Evolutionary conservation across 352 stramenopile genomes (phyloP).

Genomic region (Albugo candida): DNA sequence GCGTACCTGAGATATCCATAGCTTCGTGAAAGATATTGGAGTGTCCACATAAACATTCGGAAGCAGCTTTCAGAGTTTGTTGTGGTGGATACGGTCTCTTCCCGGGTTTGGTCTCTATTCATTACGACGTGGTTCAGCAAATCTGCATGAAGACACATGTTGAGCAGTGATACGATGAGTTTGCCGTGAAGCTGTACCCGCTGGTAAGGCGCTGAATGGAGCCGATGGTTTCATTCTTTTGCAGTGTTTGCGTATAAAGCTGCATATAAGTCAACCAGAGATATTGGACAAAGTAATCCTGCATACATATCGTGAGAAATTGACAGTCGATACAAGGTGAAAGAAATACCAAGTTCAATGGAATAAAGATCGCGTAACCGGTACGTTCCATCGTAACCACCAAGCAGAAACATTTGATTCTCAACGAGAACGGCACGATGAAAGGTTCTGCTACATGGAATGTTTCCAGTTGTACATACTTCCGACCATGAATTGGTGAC

Average conservation of each 20-base stretch:
- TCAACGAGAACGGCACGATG: conserved; percentile 58
- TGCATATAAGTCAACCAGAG: conserved; percentile 48
- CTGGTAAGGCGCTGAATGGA: conserved; percentile 56
- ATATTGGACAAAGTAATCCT: conserved; percentile 43
- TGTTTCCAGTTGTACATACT: conserved; percentile 58
- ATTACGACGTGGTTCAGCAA: conserved; percentile 63
- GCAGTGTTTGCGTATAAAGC: conserved; percentile 48
- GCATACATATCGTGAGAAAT: too few relatives aligned
- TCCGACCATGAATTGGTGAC: conserved; percentile 70
- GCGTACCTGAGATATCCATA: conserved; percentile 54
- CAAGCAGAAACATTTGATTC: conserved; percentile 73
- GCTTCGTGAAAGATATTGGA: conserved; percentile 56
- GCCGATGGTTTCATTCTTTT: conserved; percentile 37
- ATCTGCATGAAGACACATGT: conserved; percentile 18
- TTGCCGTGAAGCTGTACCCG: too few relatives aligned
- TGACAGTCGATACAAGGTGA: too few relatives aligned
- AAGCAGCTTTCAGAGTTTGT: conserved; percentile 5
- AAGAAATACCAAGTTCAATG: conserved; percentile 40
- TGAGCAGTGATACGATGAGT: too few relatives aligned
- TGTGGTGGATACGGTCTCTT: conserved; percentile 13
- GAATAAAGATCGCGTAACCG: conserved; percentile 70
- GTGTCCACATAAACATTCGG: conserved; percentile 46
- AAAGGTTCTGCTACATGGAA: conserved; percentile 74
- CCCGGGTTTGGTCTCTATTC: conserved; percentile 37
- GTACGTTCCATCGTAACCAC: conserved; percentile 71